Evolutionary conservation across 2,329 filamentous ascomycete species (phyloP), one percentile per base, ranked within the genome.

Genomic region (Alternaria ethzedia): DNA sequence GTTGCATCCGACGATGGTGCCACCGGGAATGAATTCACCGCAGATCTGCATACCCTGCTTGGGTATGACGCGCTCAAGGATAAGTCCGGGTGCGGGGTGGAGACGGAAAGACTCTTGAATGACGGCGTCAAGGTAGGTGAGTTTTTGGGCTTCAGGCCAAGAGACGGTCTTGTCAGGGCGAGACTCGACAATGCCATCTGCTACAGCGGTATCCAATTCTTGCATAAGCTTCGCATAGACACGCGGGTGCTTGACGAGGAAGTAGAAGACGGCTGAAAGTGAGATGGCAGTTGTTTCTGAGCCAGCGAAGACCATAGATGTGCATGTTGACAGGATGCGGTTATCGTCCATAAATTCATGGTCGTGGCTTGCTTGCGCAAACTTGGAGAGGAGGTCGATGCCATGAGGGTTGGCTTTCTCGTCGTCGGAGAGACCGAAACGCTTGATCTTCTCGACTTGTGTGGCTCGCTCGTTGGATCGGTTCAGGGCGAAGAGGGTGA

Each of bases 211-310:
- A 71, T 93, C 90, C 0, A 94, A 77, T 75, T 94, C 91, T 2
- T 79, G 70, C 71, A 86, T 85, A 57, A 93, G 80, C 43, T 84
- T 85, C 4, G 77, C 73, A 64, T 91, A 86, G 13, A 83, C 84
- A 0, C 69, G 41, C 0, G 89, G 89, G 70, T 89, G 87, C 72
- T 89, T 89, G 36, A 94, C 83, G 4, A 94, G 80, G 77, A 89
- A 89, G 79, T 94, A 94, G 72, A 95, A 92, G 0, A 94, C 86
- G 7, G 89, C 85, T 6, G 87, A 87, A 0, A 94, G 84, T 7
- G 87, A 88, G 73, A 94, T 94, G 43, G 90, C 91, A 0, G 92
- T 95, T 0, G 92, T 95, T 78, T 96, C 92, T 3, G 88, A 90
- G 4, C 92, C 91, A 0, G 92, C 92, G 69, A 91, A 87, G 65